Base-by-base conservation (phyloP, 768 basidiomycete genomes). In the Russula compacta region DNA sequence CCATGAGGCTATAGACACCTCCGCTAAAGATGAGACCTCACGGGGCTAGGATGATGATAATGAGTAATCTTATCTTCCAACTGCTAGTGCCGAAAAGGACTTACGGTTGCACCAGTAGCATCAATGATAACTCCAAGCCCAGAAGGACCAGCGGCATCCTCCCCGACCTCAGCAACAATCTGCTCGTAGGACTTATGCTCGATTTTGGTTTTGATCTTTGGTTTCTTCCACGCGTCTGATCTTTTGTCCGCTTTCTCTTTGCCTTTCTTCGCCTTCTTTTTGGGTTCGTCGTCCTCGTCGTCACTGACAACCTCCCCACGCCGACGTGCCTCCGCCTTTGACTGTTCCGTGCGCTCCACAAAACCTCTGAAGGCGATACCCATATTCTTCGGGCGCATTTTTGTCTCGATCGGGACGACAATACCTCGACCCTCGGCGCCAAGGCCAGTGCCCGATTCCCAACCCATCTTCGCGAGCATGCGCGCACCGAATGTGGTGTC, bases 141-240 rank as follows among this genome's bases (percentile, higher is more conserved):
- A 2, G 82, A 68, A 3, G 74, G 67, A 2, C 64, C 64, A 8
- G 78, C 67, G 0, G 69, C 66, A 39, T 85, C 82, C 62, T 84
- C 78, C 0, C 87, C 91, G 24, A 91, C 86, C 70, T 95, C 93
- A 2, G 90, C 87, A 54, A 99, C 71, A 56, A 98, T 91, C 73
- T 99, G 84, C 73, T 99, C 97, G 70, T 98, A 99, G 0, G 94
- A 93, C 79, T 95, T 97, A 76, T 98, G 94, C 70, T 92, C 86
- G 38, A 94, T 76, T 73, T 84, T 92, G 21, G 81, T 84, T 74
- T 92, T 97, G 57, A 84, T 78, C 71, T 83, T 89, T 7, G 89
- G 83, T 62, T 82, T 82, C 75, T 88, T 94, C 95, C 94, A 97
- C 5, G 80, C 80, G 62, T 93, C 87, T 15, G 88, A 80, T 69